Evolutionary conservation across 2,329 filamentous ascomycete genomes (phyloP).

Genomic region (Delphinella strobiligena): DNA sequence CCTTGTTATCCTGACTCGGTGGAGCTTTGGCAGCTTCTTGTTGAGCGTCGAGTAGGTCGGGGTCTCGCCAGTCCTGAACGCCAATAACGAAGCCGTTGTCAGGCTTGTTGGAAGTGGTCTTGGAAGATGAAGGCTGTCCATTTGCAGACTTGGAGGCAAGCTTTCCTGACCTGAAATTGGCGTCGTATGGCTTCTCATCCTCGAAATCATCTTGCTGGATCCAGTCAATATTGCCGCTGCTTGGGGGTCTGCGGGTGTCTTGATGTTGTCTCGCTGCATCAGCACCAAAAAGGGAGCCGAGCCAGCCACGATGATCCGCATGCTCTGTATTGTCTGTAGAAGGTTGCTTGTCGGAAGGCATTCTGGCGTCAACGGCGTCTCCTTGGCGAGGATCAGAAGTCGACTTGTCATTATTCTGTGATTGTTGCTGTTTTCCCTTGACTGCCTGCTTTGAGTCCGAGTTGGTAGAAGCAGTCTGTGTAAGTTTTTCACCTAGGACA

Average conservation of each 20-base stretch:
- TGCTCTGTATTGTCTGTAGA: conserved; percentile 6
- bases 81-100: conserved; percentile 65
- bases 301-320: conserved; percentile 22
- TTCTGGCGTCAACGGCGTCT: not conserved
- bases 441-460: not conserved
- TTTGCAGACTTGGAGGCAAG: conserved; percentile 11
- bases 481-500: conserved; percentile 11
- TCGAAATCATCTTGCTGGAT: conserved; percentile 56
- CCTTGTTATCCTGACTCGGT: conserved; percentile 16
- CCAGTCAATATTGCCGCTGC: conserved; percentile 65
- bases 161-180: conserved; percentile 9
- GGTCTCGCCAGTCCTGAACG: conserved; percentile 79
- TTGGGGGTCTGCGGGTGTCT: conserved; percentile 53
- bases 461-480: not conserved
- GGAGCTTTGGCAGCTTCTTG: conserved; percentile 13
- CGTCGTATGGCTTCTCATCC: conserved; percentile 24
- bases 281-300: conserved; percentile 29
- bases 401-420: not conserved
- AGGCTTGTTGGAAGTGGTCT: conserved; percentile 16
- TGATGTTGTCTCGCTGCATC: conserved; percentile 6
- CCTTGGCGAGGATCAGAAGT: not conserved
- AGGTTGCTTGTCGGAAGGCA: not conserved
- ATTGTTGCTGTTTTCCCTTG: not conserved
- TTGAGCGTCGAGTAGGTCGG: conserved; percentile 45
- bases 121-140: conserved; percentile 18